These are phyloP conservation scores for Oenanthe javanica DNA, from an alignment of 140 eudicot genomes.

Conservation along the genomic window DNA sequence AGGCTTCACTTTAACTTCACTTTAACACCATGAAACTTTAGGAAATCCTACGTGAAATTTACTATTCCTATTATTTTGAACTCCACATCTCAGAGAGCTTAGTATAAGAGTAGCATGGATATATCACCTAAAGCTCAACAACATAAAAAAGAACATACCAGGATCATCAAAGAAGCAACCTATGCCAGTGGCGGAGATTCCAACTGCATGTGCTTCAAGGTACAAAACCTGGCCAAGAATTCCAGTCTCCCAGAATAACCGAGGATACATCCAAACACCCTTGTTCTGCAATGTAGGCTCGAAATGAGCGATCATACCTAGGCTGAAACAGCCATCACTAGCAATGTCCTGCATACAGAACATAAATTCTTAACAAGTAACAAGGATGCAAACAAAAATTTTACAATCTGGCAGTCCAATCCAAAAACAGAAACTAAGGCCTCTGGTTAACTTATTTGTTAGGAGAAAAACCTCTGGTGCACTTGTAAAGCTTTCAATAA, in stretches of 20 bases:
- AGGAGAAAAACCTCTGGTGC: no score
- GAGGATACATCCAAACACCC: conserved; percentile 93
- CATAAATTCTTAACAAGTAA: background rate
- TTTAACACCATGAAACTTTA: background rate
- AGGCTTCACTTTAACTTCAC: background rate
- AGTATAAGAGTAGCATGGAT: background rate
- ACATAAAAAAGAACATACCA: conserved; percentile 35
- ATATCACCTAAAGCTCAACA: background rate
- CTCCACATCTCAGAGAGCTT: background rate
- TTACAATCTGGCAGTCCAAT: no score
- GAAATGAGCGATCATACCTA: conserved; percentile 85
- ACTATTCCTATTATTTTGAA: background rate
- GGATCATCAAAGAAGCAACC: conserved; percentile 98
- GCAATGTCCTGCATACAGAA: conserved; percentile 73
- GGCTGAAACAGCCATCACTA: conserved; percentile 92
- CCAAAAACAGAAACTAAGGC: no score
- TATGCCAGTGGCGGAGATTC: conserved; percentile 90
- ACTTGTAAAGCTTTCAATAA: no score
- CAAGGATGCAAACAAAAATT: no score
- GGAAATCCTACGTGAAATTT: background rate
- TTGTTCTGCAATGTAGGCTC: conserved; percentile 49
- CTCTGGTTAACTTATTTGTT: no score
- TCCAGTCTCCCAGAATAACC: conserved; percentile 96
- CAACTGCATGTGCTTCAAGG: conserved; percentile 95
- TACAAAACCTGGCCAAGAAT: conserved; percentile 84